Conservation (phyloP, 2,329 filamentous ascomycete species). For the Sporothrix mexicana region DNA sequence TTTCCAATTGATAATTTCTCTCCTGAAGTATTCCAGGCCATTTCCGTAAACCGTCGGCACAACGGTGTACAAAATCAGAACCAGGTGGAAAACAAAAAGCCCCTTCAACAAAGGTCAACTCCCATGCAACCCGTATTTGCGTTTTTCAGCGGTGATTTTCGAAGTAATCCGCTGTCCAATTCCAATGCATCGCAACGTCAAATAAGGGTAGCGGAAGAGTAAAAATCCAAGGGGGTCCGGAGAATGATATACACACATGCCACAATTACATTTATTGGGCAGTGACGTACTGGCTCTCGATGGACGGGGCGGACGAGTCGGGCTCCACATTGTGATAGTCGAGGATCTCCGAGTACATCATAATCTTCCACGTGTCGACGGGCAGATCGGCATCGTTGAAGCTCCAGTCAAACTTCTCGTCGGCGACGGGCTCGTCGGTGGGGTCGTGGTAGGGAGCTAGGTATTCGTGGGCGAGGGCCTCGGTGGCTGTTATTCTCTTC, state of each 20-base stretch:
- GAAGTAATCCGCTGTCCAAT: background rate
- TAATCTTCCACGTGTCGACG: constrained; percentile 99
- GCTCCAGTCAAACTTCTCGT: constrained; percentile 99
- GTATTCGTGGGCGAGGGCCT: constrained; percentile 90
- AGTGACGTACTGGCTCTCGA: constrained; percentile 18
- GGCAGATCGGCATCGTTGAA: constrained; percentile 98
- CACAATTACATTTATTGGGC: constrained; percentile 4
- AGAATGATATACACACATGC: background rate
- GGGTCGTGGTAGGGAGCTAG: constrained; percentile 96
- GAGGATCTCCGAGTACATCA: constrained; percentile 99
- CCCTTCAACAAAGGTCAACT: background rate
- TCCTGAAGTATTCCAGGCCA: constrained; percentile 10
- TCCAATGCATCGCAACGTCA: background rate
- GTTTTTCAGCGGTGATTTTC: background rate
- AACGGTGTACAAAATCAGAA: background rate
- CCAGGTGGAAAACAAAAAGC: background rate
- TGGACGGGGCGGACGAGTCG: constrained; percentile 42
- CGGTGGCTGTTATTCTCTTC: constrained; percentile 85
- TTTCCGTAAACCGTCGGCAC: background rate
- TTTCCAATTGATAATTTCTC: background rate
- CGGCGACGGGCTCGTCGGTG: constrained; percentile 90
- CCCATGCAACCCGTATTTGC: background rate
- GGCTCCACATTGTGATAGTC: constrained; percentile 95
- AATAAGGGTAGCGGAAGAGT: background rate
- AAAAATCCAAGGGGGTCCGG: background rate